phyloP scores from a whole-genome alignment of 1,284 basidiomycete genomes.

The Porogramme epimiltina region DNA sequence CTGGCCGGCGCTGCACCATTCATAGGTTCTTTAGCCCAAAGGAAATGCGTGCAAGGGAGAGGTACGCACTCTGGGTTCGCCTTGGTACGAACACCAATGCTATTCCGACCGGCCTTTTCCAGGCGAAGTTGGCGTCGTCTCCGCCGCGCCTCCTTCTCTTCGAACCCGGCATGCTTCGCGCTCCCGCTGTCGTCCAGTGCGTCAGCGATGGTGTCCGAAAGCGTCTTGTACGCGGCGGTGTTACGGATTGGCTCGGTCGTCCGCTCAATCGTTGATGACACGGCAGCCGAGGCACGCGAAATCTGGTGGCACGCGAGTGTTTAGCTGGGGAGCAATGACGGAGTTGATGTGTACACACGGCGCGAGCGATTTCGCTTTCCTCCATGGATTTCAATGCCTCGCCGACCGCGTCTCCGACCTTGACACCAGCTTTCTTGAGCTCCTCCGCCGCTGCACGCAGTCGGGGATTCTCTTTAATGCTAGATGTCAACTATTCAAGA shows the following conservation, averaged over 20 bases:
- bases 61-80: conserved; percentile 78
- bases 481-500: conserved; percentile 73
- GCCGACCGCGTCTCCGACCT: conserved; percentile 91
- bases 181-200: conserved; percentile 93
- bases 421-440: conserved; percentile 86
- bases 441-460: conserved; percentile 91
- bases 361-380: conserved; percentile 90
- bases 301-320: conserved; percentile 48
- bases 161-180: conserved; percentile 91
- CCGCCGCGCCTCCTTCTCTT: conserved; percentile 88
- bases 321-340: neutral
- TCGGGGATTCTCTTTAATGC: conserved; percentile 96
- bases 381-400: conserved; percentile 92
- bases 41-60: neutral
- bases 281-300: conserved; percentile 76
- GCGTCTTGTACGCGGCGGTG: conserved; percentile 91
- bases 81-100: conserved; percentile 50
- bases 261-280: conserved; percentile 78
- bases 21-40: too few relatives aligned
- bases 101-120: conserved; percentile 78
- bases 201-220: conserved; percentile 89
- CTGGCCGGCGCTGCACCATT: conserved; percentile 69
- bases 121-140: conserved; percentile 74
- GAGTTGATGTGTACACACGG: conserved; percentile 47
- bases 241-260: conserved; percentile 94